Conservation (phyloP, 176 grass and related monocot species). For the Puccinellia tenuiflora region DNA sequence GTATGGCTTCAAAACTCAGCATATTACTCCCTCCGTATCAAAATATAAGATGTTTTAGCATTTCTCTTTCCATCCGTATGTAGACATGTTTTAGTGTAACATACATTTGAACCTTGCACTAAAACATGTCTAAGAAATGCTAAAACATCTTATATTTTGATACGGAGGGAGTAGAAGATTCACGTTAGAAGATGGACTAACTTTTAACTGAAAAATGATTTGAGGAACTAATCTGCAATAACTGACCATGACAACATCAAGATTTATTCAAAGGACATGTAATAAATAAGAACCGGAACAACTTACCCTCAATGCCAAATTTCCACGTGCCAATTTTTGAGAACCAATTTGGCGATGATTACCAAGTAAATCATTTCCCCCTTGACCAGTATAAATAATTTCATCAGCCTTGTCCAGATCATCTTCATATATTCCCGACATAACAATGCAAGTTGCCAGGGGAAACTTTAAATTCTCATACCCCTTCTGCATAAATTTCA, state of each 20-base stretch:
- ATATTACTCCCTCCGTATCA: too few species aligned
- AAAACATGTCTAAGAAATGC: too few species aligned
- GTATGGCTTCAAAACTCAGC: neutral
- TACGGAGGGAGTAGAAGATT: too few species aligned
- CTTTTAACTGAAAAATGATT: neutral
- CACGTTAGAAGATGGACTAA: neutral
- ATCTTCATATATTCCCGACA: slow-evolving; percentile 95
- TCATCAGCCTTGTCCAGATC: slow-evolving; percentile 71
- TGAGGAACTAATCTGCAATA: neutral
- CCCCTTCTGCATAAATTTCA: slow-evolving; percentile 36
- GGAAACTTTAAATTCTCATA: slow-evolving; percentile 65
- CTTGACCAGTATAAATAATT: slow-evolving; percentile 94
- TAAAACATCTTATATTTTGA: too few species aligned
- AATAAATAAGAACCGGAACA: neutral
- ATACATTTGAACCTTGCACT: too few species aligned
- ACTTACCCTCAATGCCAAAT: slow-evolving; percentile 84
- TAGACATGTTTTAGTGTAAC: too few species aligned
- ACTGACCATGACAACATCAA: neutral
- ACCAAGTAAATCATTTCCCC: slow-evolving; percentile 88
- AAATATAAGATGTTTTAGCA: too few species aligned
- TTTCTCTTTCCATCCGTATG: too few species aligned
- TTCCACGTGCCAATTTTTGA: slow-evolving; percentile 71
- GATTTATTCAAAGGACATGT: neutral
- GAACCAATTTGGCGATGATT: slow-evolving; percentile 72
- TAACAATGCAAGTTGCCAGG: slow-evolving; percentile 65